Percentiles rank a stretch among this genome's conserved stretches.
These are phyloP conservation scores for Miscanthus lutarioriparius DNA, from an alignment of 176 grass and related monocot species.

Conservation along the genomic window DNA sequence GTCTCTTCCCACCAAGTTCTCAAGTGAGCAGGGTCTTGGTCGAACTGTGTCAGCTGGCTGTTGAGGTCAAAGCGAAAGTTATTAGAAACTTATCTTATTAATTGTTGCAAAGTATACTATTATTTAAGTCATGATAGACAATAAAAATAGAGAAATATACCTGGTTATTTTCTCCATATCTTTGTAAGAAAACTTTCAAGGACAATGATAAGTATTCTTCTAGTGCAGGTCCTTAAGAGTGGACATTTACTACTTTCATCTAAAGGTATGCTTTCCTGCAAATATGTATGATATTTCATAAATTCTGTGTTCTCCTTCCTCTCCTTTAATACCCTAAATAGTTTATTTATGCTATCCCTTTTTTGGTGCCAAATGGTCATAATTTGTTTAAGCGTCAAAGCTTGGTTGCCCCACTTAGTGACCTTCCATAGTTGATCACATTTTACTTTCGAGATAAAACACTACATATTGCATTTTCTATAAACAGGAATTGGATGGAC, in stretches of 20 bases:
- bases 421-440: conserved; percentile 2
- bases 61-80: too few relatives aligned
- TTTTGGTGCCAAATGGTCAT: not conserved
- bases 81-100: not conserved
- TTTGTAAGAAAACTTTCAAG: not conserved
- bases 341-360: not conserved
- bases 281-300: not conserved
- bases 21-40: too few relatives aligned
- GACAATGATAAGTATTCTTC: conserved; percentile 32
- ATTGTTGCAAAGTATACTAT: not conserved
- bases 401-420: not conserved
- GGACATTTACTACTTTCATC: conserved; percentile 87
- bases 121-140: not conserved
- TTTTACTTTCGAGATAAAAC: conserved; percentile 28
- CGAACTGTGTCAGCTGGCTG: too few relatives aligned
- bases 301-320: conserved; percentile 13
- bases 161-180: not conserved
- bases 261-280: conserved; percentile 65
- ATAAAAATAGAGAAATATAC: not conserved
- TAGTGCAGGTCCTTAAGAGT: conserved; percentile 83
- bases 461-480: conserved; percentile 31
- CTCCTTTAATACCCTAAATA: not conserved
- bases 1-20: too few relatives aligned
- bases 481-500: conserved; percentile 91
- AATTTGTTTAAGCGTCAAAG: not conserved